Evolutionary conservation across 345 rosid genomes (phyloP).

Genomic region (Sisymbrium altissimum): DNA sequence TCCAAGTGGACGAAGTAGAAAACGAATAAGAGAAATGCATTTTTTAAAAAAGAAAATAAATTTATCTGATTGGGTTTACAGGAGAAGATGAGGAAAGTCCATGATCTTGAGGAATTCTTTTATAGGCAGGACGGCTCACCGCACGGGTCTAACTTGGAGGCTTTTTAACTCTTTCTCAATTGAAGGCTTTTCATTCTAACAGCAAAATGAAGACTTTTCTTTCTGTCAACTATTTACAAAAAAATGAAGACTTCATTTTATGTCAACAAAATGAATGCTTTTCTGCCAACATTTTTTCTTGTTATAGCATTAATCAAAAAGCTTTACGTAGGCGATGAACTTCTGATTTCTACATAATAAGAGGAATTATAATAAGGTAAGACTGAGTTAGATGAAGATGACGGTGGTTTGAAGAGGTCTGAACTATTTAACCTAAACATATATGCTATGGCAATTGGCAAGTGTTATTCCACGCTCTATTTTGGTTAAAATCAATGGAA

Average conservation of each 20-base stretch:
- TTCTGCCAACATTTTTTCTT: not conserved
- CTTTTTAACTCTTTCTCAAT: not conserved
- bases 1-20: conserved; percentile 13
- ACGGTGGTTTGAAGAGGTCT: not conserved
- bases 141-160: conserved; percentile 24
- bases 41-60: not conserved
- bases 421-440: not conserved
- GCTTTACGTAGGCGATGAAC: not conserved
- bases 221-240: not conserved
- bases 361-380: not conserved
- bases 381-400: not conserved
- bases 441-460: no score
- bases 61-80: not conserved
- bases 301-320: not conserved
- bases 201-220: no score
- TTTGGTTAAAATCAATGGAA: not conserved
- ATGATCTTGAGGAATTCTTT: conserved; percentile 1
- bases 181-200: not conserved
- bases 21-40: conserved; percentile 13
- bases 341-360: not conserved
- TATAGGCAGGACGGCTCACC: conserved; percentile 19
- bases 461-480: not conserved
- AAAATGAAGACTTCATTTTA: no score
- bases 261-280: not conserved
- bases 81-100: conserved; percentile 13